Conservation (phyloP, 1,284 basidiomycete genomes). For the Rhodotorula sp. region DNA sequence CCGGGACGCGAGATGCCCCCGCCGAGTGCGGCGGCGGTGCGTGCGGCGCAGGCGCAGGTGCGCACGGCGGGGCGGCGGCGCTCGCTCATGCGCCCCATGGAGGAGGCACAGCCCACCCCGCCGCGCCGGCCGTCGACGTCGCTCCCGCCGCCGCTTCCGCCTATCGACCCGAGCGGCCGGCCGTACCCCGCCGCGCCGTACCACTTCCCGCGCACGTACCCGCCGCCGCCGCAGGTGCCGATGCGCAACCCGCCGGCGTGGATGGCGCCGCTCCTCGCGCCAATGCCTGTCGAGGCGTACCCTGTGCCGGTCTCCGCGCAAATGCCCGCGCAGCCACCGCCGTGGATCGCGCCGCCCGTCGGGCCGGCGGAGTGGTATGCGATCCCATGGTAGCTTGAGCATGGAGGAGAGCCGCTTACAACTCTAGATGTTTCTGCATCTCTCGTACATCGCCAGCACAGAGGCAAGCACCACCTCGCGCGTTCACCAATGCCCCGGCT, state of each 20-base stretch:
- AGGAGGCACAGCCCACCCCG: neutral
- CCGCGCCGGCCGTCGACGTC: neutral
- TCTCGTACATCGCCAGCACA: too few species aligned
- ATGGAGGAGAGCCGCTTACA: too few species aligned
- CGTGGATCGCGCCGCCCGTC: too few species aligned
- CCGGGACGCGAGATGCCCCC: neutral
- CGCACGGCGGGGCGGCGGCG: too few species aligned
- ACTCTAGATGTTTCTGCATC: too few species aligned
- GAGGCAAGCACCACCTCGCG: too few species aligned
- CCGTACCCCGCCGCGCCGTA: neutral
- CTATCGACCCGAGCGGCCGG: constrained; percentile 1
- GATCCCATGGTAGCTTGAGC: too few species aligned
- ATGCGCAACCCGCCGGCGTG: neutral
- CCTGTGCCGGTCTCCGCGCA: neutral
- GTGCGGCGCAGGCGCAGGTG: too few species aligned
- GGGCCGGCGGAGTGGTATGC: too few species aligned
- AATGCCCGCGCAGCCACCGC: neutral
- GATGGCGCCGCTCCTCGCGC: neutral
- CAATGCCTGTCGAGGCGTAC: neutral
- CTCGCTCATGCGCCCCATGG: too few species aligned
- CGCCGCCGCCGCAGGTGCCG: neutral
- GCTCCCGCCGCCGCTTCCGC: neutral
- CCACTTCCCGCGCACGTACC: constrained; percentile 10
- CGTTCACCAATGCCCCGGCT: constrained; percentile 19
- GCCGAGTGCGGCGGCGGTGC: too few species aligned